Base-by-base conservation (phyloP, 306 rosid species). In the Oemleria cerasiformis region DNA sequence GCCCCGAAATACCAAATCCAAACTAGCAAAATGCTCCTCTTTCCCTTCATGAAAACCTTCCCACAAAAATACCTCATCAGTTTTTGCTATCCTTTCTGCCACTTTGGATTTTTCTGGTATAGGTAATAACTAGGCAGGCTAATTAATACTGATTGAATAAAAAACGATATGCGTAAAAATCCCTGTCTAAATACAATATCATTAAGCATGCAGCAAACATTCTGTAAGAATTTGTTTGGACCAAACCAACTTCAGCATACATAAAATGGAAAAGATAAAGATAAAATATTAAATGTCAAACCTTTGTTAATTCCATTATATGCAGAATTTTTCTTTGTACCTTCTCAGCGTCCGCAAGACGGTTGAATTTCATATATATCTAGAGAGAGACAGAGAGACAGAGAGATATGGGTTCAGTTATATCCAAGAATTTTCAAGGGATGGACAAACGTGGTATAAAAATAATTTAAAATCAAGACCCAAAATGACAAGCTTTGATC, bases 301-400 rank as follows among this genome's bases (percentile, higher is more conserved):
- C 97, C 96, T 90, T 88, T 7, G 90, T 87, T 76, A 87, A 77
- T 80, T 93, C 98, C 94, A 91, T 50, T 15, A 70, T 79, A 73
- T 87, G 96, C 74, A 90, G 84, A 72, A 88, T 82, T 84, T 88
- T 93, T 79, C 96, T 90, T 77, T 88, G 97, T 30, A 90, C 64
- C 78, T 75, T 86, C 86, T 87, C 94, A 53, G 96, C 94, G 59
- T 93, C 94, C 55, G 67, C 82, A 51, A 82, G 78, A 48, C 67
- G 90, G 67, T 86, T 84, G 44, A 87, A 86, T 70, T 86, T 93
- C 68, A 83, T 63, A 77, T 93, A 84, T 68, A 90, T 81, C 98
- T 90, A 58, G 63, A 23, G 43, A 64, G 14, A 36, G 23, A 54
- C 43, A 40, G 48, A 13, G 49, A 55, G 73, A 20, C 59, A n/a